Evolutionary conservation across 768 basidiomycete genomes (phyloP).

Genomic region (Pisolithus orientalis): DNA sequence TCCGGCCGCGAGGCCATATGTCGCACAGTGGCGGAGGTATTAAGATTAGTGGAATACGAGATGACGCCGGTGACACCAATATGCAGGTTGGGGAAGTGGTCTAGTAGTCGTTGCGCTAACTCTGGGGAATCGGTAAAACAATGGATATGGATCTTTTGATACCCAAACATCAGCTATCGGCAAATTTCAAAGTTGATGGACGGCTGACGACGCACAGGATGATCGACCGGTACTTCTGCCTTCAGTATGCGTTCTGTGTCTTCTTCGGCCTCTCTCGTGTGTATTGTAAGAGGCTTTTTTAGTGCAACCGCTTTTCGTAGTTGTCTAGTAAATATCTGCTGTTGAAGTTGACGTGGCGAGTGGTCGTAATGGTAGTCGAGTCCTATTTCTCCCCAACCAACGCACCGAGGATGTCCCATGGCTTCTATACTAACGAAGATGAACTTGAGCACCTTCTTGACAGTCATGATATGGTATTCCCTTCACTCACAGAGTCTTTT

Average conservation of each 20-base stretch:
- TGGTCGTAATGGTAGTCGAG: constrained; percentile 82
- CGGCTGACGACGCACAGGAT: constrained; percentile 39
- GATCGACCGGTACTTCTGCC: constrained; percentile 64
- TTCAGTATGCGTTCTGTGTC: constrained; percentile 78
- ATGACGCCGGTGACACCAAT: constrained; percentile 87
- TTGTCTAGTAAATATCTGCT: constrained; percentile 59
- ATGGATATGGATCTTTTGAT: constrained; percentile 69
- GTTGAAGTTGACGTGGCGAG: constrained; percentile 66
- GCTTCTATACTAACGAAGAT: constrained; percentile 52
- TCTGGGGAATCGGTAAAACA: constrained; percentile 82
- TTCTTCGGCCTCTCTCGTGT: constrained; percentile 80
- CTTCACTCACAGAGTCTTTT: constrained; percentile 54
- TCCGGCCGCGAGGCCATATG: constrained; percentile 34
- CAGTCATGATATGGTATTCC: background rate
- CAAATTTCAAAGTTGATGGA: background rate
- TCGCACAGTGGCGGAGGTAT: constrained; percentile 64
- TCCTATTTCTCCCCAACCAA: constrained; percentile 87
- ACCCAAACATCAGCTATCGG: background rate
- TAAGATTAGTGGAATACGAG: constrained; percentile 67
- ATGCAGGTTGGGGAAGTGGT: constrained; percentile 74
- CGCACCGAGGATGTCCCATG: constrained; percentile 74
- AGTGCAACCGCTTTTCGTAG: constrained; percentile 60
- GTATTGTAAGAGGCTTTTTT: constrained; percentile 76
- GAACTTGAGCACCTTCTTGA: background rate
- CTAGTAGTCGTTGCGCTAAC: constrained; percentile 64